Base-by-base conservation (phyloP, 2,329 filamentous ascomycete species). In the Colletotrichum agaves region DNA sequence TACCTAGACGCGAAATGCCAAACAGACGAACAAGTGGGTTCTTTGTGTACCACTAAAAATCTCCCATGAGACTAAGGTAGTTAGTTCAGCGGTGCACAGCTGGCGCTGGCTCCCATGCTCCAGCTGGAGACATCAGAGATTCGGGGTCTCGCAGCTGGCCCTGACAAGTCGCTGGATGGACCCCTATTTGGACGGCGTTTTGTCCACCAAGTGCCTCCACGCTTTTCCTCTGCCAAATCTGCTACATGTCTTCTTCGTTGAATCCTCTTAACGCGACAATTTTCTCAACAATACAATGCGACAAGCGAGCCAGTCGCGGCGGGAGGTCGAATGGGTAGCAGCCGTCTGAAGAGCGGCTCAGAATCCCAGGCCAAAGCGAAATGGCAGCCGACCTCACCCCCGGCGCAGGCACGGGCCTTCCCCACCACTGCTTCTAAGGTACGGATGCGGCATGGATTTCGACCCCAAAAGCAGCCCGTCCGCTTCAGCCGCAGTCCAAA, bases 11-110 rank as follows among this genome's bases (percentile, higher is more conserved):
- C 59, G 35, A 50, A 50, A 23, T n/a, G 31, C 15, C 31, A 44
- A 58, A 35, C 39, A 63, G 44, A 67, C 63, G 60, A 67, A 58
- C 63, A 46, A 67, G 44, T 63, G 52, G 63, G 55, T 52, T 49
- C 43, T 37, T 37, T 37, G 21, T 19, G 52, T 27, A 37, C 1
- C 44, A 63, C 61, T 59, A 57, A 59, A 47, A 59, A 59, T 47
- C 56, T 47, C 56, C 56, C 56, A 41, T 59, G 41, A 41, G 27
- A 35, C 43, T 59, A 46, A n/a, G n/a, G n/a, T n/a, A n/a, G 5
- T 5, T 13, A 37, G 33, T 17, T 8, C 33, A 53, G 50, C 33
- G 50, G 50, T 23, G 46, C 61, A 44, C 47, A 21, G 50, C 39
- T 53, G 58, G 52, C 19, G 52, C 17, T 33, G 56, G 35, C 43